Evolutionary conservation across 2,329 filamentous ascomycete genomes (phyloP), one percentile per base, ranked within the genome.

Genomic region (Neofusicoccum parvum): DNA sequence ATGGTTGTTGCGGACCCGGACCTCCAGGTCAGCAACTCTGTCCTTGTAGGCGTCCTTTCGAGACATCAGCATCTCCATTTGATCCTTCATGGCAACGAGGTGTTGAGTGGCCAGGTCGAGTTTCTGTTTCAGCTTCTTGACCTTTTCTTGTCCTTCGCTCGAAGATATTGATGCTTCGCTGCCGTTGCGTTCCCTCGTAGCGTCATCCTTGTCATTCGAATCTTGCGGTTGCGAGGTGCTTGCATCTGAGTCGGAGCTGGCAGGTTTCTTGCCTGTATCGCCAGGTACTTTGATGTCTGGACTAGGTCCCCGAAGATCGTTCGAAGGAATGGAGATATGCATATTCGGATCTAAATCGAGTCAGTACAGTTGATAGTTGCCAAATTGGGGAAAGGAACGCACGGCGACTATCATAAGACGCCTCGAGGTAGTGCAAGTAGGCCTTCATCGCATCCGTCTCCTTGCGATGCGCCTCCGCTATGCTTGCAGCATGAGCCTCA

Each of bases 391-490:
- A 14, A 2, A 4, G 10, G 15, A 4, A 43, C 63, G 17, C 41
- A 65, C 63, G 36, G 12, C 48, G 17, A 67, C 62, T 75, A 48
- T 58, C 53, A 5, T 34, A 12, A 14, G 63, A 74, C 34, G 75
- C 72, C 68, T 81, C 79, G 41, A 81, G 72, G 15, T 77, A 70
- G 54, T 70, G 70, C 45, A 78, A 72, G 67, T 81, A 78, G 23
- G 76, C 72, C 27, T 71, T 74, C 39, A 80, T 66, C 7, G 77
- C 77, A n/a, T 73, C 72, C 10, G 81, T 64, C 70, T 81, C 80
- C 34, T 72, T 73, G 15, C 72, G 71, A 68, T 81, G 79, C n/a
- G 77, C 70, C 45, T 76, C 74, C 60, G 69, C 71, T 45, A 81
- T 69, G 59, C 72, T 78, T 15, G 67, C 67, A 20, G 79, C 66